Base-by-base conservation (phyloP, 495 filamentous ascomycete genomes). In the Penicillium dipodomyicola region DNA sequence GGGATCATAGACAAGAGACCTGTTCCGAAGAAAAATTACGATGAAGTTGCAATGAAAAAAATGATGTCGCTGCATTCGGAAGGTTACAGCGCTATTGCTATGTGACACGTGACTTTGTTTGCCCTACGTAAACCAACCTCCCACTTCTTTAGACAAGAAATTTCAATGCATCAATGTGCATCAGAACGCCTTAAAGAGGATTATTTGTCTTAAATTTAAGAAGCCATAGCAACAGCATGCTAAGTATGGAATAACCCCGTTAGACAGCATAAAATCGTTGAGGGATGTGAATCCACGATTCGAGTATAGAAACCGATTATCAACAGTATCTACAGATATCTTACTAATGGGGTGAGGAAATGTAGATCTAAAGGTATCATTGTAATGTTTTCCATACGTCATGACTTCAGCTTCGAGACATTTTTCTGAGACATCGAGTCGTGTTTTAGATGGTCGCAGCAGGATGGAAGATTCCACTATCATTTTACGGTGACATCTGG, bases 61-160 rank as follows among this genome's bases (percentile, higher is more conserved):
- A 22, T 14, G n/a, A 27, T 46, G 17, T 59, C 43, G 61, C 61
- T 47, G 66, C 19, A 57, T 67, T 65, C 59, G 54, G 66, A 62
- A 68, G 59, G 66, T 69, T 69, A 54, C 66, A 69, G 53, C 54
- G 48, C 3, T 29, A n/a, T 11, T 39, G 51, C 54, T 44, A 43
- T 32, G 1, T 10, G 19, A 65, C 66, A 69, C 64, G 61, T 69
- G 66, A 49, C 3, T 0, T 0, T 0, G 2, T 25, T 63, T 39
- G 60, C 65, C 65, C 60, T 68, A 61, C 14, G 27, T 57, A 39
- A n/a, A n/a, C 4, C 7, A 6, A 39, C n/a, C 15, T 39, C 35
- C 15, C 5, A n/a, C 5, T 37, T 37, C n/a, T 5, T 15, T n/a
- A 39, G 15, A 17, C n/a, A 11, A 12, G 30, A 39, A 32, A 32